A percentile compares a stretch with the other conserved stretches of the same genome.
Conservation (phyloP, 2,329 filamentous ascomycete genomes). For the Fusarium hainanense region DNA sequence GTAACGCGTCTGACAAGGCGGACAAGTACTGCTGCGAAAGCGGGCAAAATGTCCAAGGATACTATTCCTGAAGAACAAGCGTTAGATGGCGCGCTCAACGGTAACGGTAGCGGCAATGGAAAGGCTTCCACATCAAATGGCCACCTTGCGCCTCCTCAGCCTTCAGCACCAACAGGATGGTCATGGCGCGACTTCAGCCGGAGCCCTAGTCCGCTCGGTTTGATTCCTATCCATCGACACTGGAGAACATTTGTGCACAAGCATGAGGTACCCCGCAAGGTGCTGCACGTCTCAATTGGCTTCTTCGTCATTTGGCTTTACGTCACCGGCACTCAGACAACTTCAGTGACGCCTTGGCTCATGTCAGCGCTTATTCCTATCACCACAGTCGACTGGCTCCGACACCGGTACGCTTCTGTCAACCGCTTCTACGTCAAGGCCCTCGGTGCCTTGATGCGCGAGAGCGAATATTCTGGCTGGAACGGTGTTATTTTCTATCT, state of each 20-base stretch:
- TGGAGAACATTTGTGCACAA: slow-evolving; percentile 94
- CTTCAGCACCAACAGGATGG: slow-evolving; percentile 69
- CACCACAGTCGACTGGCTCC: slow-evolving; percentile 80
- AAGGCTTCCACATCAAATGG: slow-evolving; percentile 62
- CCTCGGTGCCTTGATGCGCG: slow-evolving; percentile 93
- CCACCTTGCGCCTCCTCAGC: slow-evolving; percentile 75
- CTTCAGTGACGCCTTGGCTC: slow-evolving; percentile 83
- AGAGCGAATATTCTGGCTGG: slow-evolving; percentile 92
- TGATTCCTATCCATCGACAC: slow-evolving; percentile 94
- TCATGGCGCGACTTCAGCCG: slow-evolving; percentile 90
- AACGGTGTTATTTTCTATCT: slow-evolving; percentile 99
- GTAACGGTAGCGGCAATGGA: slow-evolving; percentile 51
- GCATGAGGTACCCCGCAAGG: slow-evolving; percentile 95
- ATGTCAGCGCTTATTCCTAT: slow-evolving; percentile 86
- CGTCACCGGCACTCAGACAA: slow-evolving; percentile 78
- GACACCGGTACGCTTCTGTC: slow-evolving; percentile 82
- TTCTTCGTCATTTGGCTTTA: slow-evolving; percentile 93
- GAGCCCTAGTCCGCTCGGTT: slow-evolving; percentile 89
- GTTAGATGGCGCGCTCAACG: slow-evolving; percentile 48
- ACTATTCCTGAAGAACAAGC: slow-evolving; percentile 38
- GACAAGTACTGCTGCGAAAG: slow-evolving; percentile 50
- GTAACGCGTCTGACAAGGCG: slow-evolving; percentile 65
- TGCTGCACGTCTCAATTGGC: slow-evolving; percentile 94
- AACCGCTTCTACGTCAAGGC: slow-evolving; percentile 88
- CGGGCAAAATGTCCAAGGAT: slow-evolving; percentile 43